Evolutionary conservation across 257 asterid species (phyloP).

Genomic region (Echites panduratus): DNA sequence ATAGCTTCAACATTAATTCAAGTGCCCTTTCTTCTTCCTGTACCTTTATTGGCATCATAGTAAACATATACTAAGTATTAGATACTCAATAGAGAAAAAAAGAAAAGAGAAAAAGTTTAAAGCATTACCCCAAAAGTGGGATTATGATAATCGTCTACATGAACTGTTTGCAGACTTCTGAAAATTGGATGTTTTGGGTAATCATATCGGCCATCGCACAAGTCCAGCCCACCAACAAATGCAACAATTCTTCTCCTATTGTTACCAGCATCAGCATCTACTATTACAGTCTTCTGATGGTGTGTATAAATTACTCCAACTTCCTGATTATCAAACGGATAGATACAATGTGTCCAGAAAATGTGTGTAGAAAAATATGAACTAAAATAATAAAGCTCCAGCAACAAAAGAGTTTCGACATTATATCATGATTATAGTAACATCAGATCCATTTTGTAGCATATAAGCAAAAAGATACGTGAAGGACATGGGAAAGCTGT

Average conservation of each 20-base stretch:
- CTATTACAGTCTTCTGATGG: conserved; percentile 94
- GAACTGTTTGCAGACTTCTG: conserved; percentile 62
- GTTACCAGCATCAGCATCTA: conserved; percentile 95
- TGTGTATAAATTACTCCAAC: conserved; percentile 91
- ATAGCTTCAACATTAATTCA: neutral
- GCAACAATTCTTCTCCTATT: conserved; percentile 65
- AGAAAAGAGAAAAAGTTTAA: conserved; percentile 11
- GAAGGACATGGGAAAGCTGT: neutral
- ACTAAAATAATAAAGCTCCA: neutral
- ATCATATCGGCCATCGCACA: conserved; percentile 95
- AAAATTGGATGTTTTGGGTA: conserved; percentile 73
- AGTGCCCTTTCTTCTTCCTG: neutral
- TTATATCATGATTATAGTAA: neutral
- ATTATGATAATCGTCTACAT: conserved; percentile 88
- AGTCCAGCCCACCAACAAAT: conserved; percentile 91
- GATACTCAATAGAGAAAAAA: neutral
- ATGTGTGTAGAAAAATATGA: neutral
- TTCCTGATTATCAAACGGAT: conserved; percentile 52
- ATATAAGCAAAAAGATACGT: neutral
- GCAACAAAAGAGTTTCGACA: neutral
- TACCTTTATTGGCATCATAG: neutral
- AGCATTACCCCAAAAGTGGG: conserved; percentile 72
- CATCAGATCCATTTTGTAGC: neutral
- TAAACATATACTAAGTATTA: neutral
- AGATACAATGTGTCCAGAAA: neutral